phyloP scores from a whole-genome alignment of 495 filamentous ascomycete species.

The Neurospora terricola region DNA sequence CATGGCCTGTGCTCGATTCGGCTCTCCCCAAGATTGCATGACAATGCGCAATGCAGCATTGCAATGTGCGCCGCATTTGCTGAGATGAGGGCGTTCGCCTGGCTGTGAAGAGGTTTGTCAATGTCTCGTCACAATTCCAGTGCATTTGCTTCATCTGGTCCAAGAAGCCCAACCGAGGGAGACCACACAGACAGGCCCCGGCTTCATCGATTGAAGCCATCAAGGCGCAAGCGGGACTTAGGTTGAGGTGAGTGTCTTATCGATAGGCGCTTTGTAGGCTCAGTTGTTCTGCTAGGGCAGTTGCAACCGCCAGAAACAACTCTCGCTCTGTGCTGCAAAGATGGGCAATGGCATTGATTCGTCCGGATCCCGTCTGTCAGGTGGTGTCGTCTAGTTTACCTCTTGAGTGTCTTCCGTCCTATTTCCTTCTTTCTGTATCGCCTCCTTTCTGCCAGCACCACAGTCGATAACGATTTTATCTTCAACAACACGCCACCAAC shows the following conservation, averaged over 20 bases:
- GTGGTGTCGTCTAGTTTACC: not conserved
- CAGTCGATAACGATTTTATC: not conserved
- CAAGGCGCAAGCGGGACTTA: not conserved
- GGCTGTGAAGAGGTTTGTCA: not conserved
- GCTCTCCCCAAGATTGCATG: not conserved
- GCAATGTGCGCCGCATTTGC: not conserved
- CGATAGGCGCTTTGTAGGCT: not conserved
- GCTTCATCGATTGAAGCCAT: not conserved
- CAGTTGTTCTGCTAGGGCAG: not conserved
- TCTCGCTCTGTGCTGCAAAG: not conserved
- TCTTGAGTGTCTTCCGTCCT: not conserved
- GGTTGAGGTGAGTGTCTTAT: no score
- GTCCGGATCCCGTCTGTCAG: not conserved
- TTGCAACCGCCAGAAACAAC: not conserved
- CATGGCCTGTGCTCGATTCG: not conserved
- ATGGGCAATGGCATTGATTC: not conserved
- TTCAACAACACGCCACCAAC: not conserved
- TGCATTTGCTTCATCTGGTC: not conserved
- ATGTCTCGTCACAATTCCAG: not conserved
- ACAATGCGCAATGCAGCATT: not conserved
- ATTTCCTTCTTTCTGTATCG: not conserved
- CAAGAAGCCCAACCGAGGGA: not conserved
- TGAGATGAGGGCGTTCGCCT: not conserved
- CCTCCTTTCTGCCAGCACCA: not conserved
- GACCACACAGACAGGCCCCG: not conserved